Evolutionary conservation across 495 filamentous ascomycete genomes (phyloP).

Genomic region (Astrocystis sublimbata): DNA sequence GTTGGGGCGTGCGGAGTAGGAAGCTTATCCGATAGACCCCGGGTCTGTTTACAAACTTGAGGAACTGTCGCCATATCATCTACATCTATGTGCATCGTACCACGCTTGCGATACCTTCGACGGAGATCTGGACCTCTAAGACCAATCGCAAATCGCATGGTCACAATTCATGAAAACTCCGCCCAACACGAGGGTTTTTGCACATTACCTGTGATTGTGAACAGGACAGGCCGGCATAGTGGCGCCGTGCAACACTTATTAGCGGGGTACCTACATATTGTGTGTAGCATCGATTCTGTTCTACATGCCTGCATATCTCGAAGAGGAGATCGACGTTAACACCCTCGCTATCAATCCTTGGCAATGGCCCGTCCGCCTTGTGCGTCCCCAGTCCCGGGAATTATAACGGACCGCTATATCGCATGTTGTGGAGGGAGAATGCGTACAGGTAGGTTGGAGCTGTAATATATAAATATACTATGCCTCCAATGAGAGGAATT

Average conservation of each 20-base stretch:
- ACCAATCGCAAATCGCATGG: too few species aligned
- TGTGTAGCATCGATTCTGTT: too few species aligned
- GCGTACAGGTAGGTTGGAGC: neutral
- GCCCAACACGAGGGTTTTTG: too few species aligned
- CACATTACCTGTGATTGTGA: too few species aligned
- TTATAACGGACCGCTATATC: neutral
- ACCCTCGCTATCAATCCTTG: slow-evolving; percentile 12
- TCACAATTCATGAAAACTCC: too few species aligned
- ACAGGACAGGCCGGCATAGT: too few species aligned
- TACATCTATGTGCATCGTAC: too few species aligned
- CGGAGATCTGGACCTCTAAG: too few species aligned
- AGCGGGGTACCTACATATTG: neutral
- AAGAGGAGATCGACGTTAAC: neutral
- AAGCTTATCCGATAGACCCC: too few species aligned
- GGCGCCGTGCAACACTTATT: neutral
- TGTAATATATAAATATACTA: slow-evolving; percentile 5
- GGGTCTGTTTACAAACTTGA: too few species aligned
- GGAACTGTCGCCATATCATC: too few species aligned
- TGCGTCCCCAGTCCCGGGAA: slow-evolving; percentile 1
- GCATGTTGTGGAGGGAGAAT: neutral
- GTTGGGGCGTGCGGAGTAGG: slow-evolving; percentile 12
- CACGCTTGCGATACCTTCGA: too few species aligned
- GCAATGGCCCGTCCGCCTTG: slow-evolving; percentile 1
- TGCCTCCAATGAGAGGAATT: neutral
- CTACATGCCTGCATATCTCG: neutral